Percentiles rank a stretch among this genome's conserved stretches.
Evolutionary conservation across 1,284 basidiomycete species (phyloP).

Genomic region (Boletus mariae): DNA sequence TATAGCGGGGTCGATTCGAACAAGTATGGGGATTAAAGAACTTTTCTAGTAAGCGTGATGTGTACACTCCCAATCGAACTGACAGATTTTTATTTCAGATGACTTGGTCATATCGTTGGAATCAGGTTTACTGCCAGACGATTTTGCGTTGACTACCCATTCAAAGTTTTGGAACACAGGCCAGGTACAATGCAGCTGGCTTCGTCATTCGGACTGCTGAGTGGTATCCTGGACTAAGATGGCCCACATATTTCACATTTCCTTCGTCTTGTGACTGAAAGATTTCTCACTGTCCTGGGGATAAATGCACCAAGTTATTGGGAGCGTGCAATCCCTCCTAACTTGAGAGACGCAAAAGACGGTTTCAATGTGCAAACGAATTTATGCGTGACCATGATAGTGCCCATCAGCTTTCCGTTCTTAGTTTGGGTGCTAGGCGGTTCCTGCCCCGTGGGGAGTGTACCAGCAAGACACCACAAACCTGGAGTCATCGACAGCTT

Average conservation of each 20-base stretch:
- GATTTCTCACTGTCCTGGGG: too few relatives aligned
- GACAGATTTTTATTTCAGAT: not conserved
- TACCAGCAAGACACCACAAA: constrained; percentile 33
- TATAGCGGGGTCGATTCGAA: not conserved
- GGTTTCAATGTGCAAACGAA: not conserved
- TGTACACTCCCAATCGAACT: not conserved
- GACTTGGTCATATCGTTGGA: not conserved
- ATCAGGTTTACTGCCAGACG: not conserved
- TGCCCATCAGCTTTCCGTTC: constrained; percentile 46
- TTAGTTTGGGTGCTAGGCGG: constrained; percentile 33
- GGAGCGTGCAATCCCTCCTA: not conserved
- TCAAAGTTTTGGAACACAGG: not conserved
- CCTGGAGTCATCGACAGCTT: constrained; percentile 33
- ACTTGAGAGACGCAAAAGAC: not conserved
- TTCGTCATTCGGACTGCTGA: not conserved
- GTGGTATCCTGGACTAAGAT: not conserved
- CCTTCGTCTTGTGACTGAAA: not conserved
- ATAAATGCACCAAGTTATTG: not conserved
- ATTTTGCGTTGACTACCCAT: not conserved
- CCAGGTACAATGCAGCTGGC: not conserved
- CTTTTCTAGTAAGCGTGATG: not conserved
- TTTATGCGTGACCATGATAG: not conserved
- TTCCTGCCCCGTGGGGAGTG: constrained; percentile 35
- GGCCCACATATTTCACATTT: not conserved
- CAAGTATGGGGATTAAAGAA: not conserved